phyloP scores from a whole-genome alignment of 148 eudicot species.

The Vaccinium corymbosum region DNA sequence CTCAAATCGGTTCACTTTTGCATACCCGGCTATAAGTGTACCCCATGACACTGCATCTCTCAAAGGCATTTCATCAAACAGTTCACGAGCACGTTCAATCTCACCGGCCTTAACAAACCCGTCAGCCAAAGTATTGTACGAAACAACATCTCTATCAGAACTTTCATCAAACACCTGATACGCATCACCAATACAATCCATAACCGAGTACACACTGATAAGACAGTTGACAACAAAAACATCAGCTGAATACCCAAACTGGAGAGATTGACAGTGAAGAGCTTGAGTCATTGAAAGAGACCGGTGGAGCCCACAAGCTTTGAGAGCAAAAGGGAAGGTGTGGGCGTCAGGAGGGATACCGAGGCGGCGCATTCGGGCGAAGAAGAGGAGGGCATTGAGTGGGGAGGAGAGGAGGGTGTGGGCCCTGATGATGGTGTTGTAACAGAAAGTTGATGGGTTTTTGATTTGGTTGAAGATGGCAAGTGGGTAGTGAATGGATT shows the following conservation, averaged over 20 bases:
- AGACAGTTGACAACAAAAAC: slow-evolving; percentile 60
- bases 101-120: slow-evolving; percentile 71
- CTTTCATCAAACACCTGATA: slow-evolving; percentile 51
- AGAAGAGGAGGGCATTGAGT: slow-evolving; percentile 38
- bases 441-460: slow-evolving; percentile 61
- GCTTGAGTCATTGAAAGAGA: slow-evolving; percentile 27
- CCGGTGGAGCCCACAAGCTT: slow-evolving; percentile 46
- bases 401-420: slow-evolving; percentile 55
- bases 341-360: slow-evolving; percentile 55
- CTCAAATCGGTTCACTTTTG: slow-evolving; percentile 39
- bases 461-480: slow-evolving; percentile 46
- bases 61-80: slow-evolving; percentile 60
- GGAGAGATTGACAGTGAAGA: slow-evolving; percentile 51
- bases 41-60: slow-evolving; percentile 80
- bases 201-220: slow-evolving; percentile 37
- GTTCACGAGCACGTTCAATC: slow-evolving; percentile 36
- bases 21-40: slow-evolving; percentile 71
- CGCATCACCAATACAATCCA: slow-evolving; percentile 32
- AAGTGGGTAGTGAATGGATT: slow-evolving; percentile 35
- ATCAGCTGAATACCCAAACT: slow-evolving; percentile 53
- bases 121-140: slow-evolving; percentile 64
- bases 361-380: slow-evolving; percentile 47
- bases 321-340: slow-evolving; percentile 78
- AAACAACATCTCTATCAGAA: slow-evolving; percentile 51
- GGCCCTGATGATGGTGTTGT: slow-evolving; percentile 65